Conservation (phyloP, 2,329 filamentous ascomycete genomes). For the Exophiala sideris region DNA sequence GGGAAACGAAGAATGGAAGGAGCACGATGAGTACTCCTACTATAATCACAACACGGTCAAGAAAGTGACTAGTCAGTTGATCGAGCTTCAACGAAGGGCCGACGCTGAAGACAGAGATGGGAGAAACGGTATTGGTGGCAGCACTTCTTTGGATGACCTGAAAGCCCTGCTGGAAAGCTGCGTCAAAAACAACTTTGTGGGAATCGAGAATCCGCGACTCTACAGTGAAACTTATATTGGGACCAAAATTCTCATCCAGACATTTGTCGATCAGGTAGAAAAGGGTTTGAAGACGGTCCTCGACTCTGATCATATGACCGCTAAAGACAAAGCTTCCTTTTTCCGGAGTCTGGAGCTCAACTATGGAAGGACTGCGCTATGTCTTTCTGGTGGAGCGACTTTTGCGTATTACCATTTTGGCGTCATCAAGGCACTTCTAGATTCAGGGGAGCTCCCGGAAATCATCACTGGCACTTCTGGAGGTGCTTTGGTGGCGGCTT, state of each 20-base stretch:
- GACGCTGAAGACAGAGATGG: conserved; percentile 34
- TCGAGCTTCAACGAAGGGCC: conserved; percentile 43
- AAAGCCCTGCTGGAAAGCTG: conserved; percentile 78
- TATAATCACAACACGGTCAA: conserved; percentile 85
- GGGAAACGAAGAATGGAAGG: conserved; percentile 60
- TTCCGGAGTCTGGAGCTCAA: conserved; percentile 90
- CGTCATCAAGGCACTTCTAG: conserved; percentile 82
- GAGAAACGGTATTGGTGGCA: conserved; percentile 24
- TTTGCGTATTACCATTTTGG: conserved; percentile 98
- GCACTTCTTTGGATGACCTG: conserved; percentile 66
- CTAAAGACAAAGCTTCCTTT: conserved; percentile 71
- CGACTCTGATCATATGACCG: conserved; percentile 62
- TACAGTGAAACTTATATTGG: conserved; percentile 98
- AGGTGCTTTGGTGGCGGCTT: conserved; percentile 80
- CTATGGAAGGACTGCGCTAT: conserved; percentile 87
- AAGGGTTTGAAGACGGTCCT: conserved; percentile 64
- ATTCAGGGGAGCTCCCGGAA: conserved; percentile 79
- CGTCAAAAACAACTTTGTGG: conserved; percentile 96
- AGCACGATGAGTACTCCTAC: conserved; percentile 61
- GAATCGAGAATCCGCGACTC: conserved; percentile 87
- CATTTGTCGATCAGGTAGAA: conserved; percentile 71
- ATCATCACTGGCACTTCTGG: conserved; percentile 97
- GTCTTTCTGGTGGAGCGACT: conserved; percentile 85
- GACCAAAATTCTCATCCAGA: conserved; percentile 91
- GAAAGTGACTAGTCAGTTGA: conserved; percentile 71